Conservation (phyloP, 495 filamentous ascomycete genomes). For the Hypomontagnella submonticulosa region DNA sequence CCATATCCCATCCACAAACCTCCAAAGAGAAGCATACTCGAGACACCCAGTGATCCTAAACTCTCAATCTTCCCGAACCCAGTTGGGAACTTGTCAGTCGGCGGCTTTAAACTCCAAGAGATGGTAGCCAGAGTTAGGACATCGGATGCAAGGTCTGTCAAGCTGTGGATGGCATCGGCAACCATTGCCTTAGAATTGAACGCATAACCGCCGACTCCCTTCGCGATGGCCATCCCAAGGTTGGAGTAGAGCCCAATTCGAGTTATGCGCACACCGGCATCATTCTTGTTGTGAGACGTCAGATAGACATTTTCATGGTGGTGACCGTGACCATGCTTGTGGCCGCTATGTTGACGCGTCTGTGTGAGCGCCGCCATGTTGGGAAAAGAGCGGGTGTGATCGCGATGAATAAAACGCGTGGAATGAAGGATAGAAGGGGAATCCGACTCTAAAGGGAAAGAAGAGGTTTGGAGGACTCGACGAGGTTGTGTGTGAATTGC, state of each 20-base stretch:
- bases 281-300: constrained; percentile 85
- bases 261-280: constrained; percentile 95
- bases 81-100: constrained; percentile 81
- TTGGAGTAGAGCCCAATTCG: constrained; percentile 92
- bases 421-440: constrained; percentile 23
- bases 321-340: constrained; percentile 69
- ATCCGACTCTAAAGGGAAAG: constrained; percentile 14
- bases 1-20: constrained; percentile 91
- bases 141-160: constrained; percentile 95
- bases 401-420: constrained; percentile 25
- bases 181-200: constrained; percentile 95
- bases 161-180: constrained; percentile 93
- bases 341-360: constrained; percentile 60
- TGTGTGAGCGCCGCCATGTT: constrained; percentile 47
- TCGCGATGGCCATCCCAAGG: constrained; percentile 90
- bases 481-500: constrained; percentile 34
- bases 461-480: constrained; percentile 51
- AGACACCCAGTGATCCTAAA: constrained; percentile 91
- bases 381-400: constrained; percentile 31
- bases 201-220: constrained; percentile 89
- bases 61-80: constrained; percentile 99
- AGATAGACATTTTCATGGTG: constrained; percentile 91
- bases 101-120: constrained; percentile 86
- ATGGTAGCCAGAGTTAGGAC: constrained; percentile 93
- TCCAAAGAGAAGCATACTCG: constrained; percentile 84